Percentiles rank a stretch among this genome's conserved stretches.
phyloP scores from a whole-genome alignment of 495 filamentous ascomycete species.

The Barbatosphaeria neglecta region DNA sequence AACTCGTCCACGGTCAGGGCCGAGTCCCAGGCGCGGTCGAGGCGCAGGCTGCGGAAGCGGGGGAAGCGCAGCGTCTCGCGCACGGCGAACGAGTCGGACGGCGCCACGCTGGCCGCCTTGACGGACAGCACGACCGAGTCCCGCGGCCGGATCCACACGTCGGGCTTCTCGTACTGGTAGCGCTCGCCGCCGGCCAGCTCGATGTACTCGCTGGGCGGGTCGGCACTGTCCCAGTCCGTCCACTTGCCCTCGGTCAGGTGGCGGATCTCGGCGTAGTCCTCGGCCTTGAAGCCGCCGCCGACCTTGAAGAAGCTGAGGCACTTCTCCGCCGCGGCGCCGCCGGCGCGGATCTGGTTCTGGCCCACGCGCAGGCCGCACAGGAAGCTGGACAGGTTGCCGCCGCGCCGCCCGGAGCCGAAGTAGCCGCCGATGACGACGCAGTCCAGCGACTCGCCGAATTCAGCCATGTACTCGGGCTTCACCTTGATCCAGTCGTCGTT shows the following conservation, averaged over 20 bases:
- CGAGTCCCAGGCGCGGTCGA: constrained; percentile 73
- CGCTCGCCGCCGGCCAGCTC: constrained; percentile 67
- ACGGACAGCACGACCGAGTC: constrained; percentile 80
- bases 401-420: constrained; percentile 76
- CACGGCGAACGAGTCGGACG: constrained; percentile 65
- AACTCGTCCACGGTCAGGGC: constrained; percentile 73
- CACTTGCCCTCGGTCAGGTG: constrained; percentile 87
- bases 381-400: constrained; percentile 73
- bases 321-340: constrained; percentile 49
- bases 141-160: constrained; percentile 86
- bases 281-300: constrained; percentile 77
- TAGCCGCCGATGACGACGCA: constrained; percentile 85
- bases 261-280: constrained; percentile 71
- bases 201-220: constrained; percentile 68
- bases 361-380: constrained; percentile 76
- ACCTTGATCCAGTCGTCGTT: constrained; percentile 99
- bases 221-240: constrained; percentile 70
- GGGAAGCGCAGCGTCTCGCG: constrained; percentile 81
- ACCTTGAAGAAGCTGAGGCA: constrained; percentile 94
- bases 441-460: constrained; percentile 89
- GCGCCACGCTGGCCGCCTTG: constrained; percentile 74
- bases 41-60: constrained; percentile 70
- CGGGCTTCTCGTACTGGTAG: constrained; percentile 65
- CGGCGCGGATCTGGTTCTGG: constrained; percentile 46
- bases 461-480: constrained; percentile 97